Evolutionary conservation across 2,329 filamentous ascomycete genomes (phyloP), one percentile per base, ranked within the genome.

Genomic region (Fusarium sp.): DNA sequence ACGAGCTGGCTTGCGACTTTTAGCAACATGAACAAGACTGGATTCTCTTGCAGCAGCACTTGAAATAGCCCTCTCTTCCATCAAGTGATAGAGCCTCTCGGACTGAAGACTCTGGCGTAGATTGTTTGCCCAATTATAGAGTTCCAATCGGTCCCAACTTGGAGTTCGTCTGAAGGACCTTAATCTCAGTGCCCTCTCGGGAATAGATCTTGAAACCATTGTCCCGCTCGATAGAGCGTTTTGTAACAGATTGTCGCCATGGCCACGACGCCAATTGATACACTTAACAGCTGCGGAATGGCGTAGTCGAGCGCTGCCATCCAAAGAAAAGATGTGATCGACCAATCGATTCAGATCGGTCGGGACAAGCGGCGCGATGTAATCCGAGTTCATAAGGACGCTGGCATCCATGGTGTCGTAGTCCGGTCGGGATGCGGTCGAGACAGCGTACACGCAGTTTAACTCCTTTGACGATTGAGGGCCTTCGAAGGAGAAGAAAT

Each of bases 381-480:
- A 98, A 74, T 96, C 92, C 2, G 94, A 91, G 59, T 91, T 94
- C 95, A 98, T 98, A 20, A 98, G 86, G 0, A 97, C 84, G 75
- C 94, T 97, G 20, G 94, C 95, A 78, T 98, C 95, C 91, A 98
- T 97, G 45, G 87, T 89, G 41, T 97, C 93, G 65, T 89, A 83
- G 74, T 98, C 94, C 24, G 88, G 87, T 2, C 87, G 88, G 25
- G 88, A 84, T 15, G 88, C 87, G 22, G 92, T 96, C 2, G 95
- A 98, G 22, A 97, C 86, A 1, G 93, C 89, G 76, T 93, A 97
- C 5, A 91, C 88, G 62, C 82, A 82, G 15, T 79, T 78, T 3
- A 79, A 74, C 52, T 78, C 67, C 40, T 77, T 74, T 45, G 65
- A 60, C 5, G 62, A 47, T 5, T 70, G 55, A 30, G 79, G 76